Base-by-base conservation (phyloP, 108 stramenopile species). In the Halocafeteria seosinensis region DNA sequence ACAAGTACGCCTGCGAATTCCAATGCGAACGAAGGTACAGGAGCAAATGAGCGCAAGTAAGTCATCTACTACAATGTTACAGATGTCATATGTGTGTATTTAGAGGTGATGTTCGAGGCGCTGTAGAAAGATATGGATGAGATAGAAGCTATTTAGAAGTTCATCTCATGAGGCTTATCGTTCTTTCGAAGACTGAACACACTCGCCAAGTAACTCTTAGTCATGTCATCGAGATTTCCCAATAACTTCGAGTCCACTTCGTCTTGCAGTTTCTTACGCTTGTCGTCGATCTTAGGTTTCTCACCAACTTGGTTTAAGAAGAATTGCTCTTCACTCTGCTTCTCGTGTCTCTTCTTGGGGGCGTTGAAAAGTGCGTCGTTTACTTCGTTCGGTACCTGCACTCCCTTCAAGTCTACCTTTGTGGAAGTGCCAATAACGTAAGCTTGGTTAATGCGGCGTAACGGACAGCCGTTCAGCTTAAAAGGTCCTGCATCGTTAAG, bases 381-480 rank as follows among this genome's bases (percentile, higher is more conserved):
- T 63, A 90, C 74, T 34, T 65, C 70, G 33, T 76, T 69, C 32
- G 85, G 71, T 47, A 92, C 89, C 61, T 93, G 85, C 0, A 95
- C 92, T 38, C 76, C 66, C 25, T 70, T 72, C 27, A 96, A 74
- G 83, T 92, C 91, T 12, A 99, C 76, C 81, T 85, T 90, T 66
- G 91, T 89, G 55, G 88, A 88, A 25, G 97, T 96, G 50, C 87
- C 97, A 72, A 99, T 99, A 12, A 94, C 94, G 71, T 96, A 99
- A 23, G 90, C 89, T 80, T 89, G 92, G 78, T 94, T 95, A 31
- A 96, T 90, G 50, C 97, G 91, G 55, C 92, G 89, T 50, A 99
- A 77, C 27, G 97, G 97, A 21, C 94, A 92, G 47, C 97, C 97
- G 75, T 99, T 99, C 68, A 95, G 81, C 77, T 86, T 85, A 88